Evolutionary conservation across 1,284 basidiomycete genomes (phyloP).

Genomic region (Chalciporus piperatoides): DNA sequence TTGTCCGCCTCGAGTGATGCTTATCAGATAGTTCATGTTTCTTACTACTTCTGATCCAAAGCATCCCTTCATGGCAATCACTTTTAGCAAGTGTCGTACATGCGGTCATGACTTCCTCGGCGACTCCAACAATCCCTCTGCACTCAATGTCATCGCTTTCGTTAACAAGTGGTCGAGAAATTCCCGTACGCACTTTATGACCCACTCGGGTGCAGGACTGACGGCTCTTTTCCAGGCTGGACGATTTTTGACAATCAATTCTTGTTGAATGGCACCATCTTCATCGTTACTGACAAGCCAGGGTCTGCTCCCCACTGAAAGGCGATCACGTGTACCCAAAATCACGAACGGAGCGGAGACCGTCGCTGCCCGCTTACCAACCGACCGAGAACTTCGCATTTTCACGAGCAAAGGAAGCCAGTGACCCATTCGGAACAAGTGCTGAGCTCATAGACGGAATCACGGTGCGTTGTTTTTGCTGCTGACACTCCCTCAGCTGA

Average conservation of each 20-base stretch:
- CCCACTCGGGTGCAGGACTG: neutral
- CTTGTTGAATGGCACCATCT: conserved; percentile 72
- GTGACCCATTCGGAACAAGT: conserved; percentile 60
- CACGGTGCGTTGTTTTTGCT: conserved; percentile 41
- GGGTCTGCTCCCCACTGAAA: conserved; percentile 49
- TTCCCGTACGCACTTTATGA: conserved; percentile 57
- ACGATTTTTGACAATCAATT: conserved; percentile 80
- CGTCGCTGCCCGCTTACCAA: conserved; percentile 53
- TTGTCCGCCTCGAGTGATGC: neutral
- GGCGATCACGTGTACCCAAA: conserved; percentile 52
- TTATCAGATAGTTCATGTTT: neutral
- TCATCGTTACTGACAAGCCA: conserved; percentile 62
- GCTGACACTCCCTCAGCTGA: conserved; percentile 1
- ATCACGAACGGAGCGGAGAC: conserved; percentile 48
- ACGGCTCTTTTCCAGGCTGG: conserved; percentile 57
- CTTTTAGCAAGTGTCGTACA: conserved; percentile 95
- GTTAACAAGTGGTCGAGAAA: conserved; percentile 98
- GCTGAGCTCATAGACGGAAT: conserved; percentile 64
- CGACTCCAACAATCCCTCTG: conserved; percentile 93
- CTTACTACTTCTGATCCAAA: conserved; percentile 82
- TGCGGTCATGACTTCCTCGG: conserved; percentile 97
- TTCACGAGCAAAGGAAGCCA: conserved; percentile 68
- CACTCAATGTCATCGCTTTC: conserved; percentile 94
- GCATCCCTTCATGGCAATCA: conserved; percentile 94
- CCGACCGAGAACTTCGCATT: conserved; percentile 74